These are phyloP conservation scores for Reutealis trisperma DNA, from an alignment of 345 rosid genomes.

Conservation along the genomic window DNA sequence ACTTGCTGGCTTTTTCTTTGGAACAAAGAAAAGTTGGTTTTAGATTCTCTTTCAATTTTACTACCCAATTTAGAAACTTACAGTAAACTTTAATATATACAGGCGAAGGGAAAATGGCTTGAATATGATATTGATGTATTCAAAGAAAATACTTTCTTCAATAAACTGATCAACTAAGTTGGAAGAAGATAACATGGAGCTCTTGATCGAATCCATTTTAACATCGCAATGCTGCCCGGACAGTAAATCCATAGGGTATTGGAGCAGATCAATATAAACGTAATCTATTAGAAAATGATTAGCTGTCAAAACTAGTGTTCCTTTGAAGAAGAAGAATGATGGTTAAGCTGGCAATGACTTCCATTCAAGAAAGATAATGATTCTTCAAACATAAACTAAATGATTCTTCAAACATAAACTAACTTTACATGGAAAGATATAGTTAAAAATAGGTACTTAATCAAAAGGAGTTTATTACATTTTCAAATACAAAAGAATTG, in stretches of 20 bases:
- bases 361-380: background rate
- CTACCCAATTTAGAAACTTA: conserved; percentile 9
- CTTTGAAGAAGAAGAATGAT: background rate
- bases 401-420: background rate
- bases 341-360: background rate
- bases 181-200: conserved; percentile 7
- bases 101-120: background rate
- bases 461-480: background rate
- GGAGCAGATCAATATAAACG: background rate
- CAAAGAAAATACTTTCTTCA: conserved; percentile 22
- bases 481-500: background rate
- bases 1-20: conserved; percentile 21
- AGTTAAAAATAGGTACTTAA: background rate
- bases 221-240: conserved; percentile 23
- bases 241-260: background rate
- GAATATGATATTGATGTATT: background rate
- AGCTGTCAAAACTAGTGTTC: background rate
- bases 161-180: conserved; percentile 11
- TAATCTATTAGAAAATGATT: background rate
- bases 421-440: background rate
- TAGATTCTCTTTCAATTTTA: conserved; percentile 14
- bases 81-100: background rate
- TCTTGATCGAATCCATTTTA: conserved; percentile 3
- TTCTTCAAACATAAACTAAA: background rate
- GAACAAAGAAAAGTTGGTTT: background rate